A percentile compares a stretch with the other conserved stretches of the same genome.
Evolutionary conservation across 345 rosid genomes (phyloP).

Genomic region (Citrus hindsii): DNA sequence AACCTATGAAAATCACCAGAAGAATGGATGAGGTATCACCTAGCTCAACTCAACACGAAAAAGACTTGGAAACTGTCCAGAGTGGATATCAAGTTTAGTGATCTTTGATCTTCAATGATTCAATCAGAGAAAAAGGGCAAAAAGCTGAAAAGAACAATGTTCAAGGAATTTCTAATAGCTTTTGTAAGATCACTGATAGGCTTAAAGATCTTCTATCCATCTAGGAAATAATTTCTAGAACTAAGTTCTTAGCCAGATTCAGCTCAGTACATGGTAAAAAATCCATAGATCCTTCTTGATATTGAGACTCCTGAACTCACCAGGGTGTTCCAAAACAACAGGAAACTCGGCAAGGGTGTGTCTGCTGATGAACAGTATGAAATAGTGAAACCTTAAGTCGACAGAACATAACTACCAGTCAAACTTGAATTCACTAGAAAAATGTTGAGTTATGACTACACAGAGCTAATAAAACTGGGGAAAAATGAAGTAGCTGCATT

Average conservation of each 20-base stretch:
- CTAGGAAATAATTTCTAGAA: background rate
- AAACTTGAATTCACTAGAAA: background rate
- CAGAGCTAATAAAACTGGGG: background rate
- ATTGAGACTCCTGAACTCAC: background rate
- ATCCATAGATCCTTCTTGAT: background rate
- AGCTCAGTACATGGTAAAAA: background rate
- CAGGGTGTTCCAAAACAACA: background rate
- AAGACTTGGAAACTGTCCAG: background rate
- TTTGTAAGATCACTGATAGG: background rate
- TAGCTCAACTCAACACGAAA: background rate
- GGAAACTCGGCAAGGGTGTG: background rate
- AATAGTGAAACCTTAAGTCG: background rate
- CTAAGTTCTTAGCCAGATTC: background rate
- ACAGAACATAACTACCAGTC: background rate
- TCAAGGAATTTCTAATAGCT: background rate
- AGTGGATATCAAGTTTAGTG: background rate
- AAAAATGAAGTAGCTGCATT: background rate
- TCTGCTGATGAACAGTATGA: background rate
- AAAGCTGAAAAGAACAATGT: background rate
- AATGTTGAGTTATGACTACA: background rate
- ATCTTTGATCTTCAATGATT: background rate
- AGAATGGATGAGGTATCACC: background rate
- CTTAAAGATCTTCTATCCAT: background rate
- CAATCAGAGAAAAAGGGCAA: background rate
- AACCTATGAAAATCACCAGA: background rate